Evolutionary conservation across 108 stramenopile genomes (phyloP).

Genomic region (Cyclotella sp.): DNA sequence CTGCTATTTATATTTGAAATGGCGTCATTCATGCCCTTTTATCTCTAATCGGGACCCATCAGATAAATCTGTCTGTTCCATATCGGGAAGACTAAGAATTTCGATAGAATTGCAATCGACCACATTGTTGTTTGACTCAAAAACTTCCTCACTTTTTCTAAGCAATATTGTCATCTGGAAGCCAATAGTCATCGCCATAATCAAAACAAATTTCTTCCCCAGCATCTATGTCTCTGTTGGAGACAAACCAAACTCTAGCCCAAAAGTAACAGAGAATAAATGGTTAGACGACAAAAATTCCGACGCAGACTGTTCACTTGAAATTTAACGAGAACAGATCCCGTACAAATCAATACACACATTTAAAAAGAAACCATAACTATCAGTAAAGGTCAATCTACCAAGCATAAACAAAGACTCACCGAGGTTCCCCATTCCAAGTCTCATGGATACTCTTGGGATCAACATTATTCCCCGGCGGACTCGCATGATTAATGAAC

Average conservation of each 20-base stretch:
- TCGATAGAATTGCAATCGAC: no score
- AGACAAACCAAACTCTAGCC: slow-evolving; percentile 79
- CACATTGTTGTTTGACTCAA: no score
- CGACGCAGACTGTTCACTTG: no score
- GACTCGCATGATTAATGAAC: slow-evolving; percentile 59
- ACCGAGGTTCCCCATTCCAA: slow-evolving; percentile 31
- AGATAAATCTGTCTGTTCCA: no score
- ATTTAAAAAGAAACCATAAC: background rate
- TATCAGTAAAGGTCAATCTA: background rate
- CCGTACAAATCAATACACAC: no score
- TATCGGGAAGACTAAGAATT: no score
- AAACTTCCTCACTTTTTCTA: background rate
- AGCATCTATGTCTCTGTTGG: slow-evolving; percentile 65
- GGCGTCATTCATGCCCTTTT: no score
- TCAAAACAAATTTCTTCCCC: slow-evolving; percentile 92
- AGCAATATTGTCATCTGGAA: slow-evolving; percentile 61
- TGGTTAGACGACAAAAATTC: no score
- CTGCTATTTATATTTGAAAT: no score
- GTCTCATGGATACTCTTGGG: slow-evolving; percentile 52
- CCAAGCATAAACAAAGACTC: background rate
- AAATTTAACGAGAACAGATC: no score
- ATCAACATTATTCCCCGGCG: slow-evolving; percentile 37
- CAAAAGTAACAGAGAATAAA: background rate
- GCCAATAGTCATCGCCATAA: slow-evolving; percentile 84
- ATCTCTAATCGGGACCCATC: no score